Evolutionary conservation across 139 green algal species (phyloP).

Genomic region (Nannochloris sp.): DNA sequence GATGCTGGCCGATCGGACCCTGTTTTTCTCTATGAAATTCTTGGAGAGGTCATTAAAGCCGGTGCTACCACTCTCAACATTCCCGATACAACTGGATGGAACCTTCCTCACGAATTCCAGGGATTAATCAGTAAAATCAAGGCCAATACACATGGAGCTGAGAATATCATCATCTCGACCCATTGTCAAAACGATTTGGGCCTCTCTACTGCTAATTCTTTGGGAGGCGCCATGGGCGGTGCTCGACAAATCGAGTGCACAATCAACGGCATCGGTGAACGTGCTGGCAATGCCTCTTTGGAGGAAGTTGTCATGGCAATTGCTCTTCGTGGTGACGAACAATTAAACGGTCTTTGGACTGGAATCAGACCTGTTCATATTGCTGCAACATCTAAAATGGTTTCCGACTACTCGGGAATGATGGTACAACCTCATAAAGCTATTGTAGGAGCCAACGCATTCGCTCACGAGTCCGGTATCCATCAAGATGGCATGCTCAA

Average conservation of each 20-base stretch:
- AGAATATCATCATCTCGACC: constrained; percentile 87
- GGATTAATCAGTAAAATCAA: constrained; percentile 80
- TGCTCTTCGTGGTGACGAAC: constrained; percentile 56
- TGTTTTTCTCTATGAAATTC: constrained; percentile 87
- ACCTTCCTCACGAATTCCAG: constrained; percentile 90
- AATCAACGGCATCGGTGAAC: constrained; percentile 99
- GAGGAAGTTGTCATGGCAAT: constrained; percentile 96
- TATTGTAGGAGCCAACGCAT: constrained; percentile 98
- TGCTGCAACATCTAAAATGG: constrained; percentile 80
- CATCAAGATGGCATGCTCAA: constrained; percentile 92
- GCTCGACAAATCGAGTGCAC: constrained; percentile 89
- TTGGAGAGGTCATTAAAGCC: constrained; percentile 84
- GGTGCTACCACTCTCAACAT: constrained; percentile 99
- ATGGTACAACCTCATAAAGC: constrained; percentile 97
- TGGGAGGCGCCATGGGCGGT: constrained; percentile 58
- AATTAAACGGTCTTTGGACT: constrained; percentile 83
- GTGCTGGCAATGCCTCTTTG: constrained; percentile 92
- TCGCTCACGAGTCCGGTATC: constrained; percentile 94
- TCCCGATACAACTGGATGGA: constrained; percentile 93
- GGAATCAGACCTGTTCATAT: constrained; percentile 90
- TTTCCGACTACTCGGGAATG: constrained; percentile 86
- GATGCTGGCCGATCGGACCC: constrained; percentile 87
- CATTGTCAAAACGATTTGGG: constrained; percentile 99
- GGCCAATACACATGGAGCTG: constrained; percentile 76
- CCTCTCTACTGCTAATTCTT: constrained; percentile 90